phyloP scores from a whole-genome alignment of 2,329 filamentous ascomycete species.

The Colletotrichum sidae region DNA sequence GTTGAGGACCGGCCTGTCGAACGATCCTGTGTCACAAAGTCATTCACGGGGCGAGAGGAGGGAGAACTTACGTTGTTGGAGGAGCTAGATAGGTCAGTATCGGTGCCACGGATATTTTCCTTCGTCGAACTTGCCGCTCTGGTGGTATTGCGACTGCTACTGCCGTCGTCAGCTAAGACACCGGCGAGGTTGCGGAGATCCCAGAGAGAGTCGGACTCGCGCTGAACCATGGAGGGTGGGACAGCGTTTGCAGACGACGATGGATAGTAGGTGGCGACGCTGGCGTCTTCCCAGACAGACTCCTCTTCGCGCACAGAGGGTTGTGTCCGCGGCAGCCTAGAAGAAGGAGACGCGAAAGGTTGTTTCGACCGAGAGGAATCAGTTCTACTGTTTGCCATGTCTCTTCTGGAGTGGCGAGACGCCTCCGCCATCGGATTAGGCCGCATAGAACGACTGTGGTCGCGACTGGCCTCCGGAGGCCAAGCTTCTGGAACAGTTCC shows the following conservation, averaged over 20 bases:
- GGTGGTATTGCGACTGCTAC: not conserved
- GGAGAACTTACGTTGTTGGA: slow-evolving; percentile 23
- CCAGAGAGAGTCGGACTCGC: not conserved
- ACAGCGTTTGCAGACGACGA: slow-evolving; percentile 4
- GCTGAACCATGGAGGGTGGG: slow-evolving; percentile 10
- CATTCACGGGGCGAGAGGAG: slow-evolving; percentile 8
- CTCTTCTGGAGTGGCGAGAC: no score
- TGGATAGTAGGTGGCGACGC: not conserved
- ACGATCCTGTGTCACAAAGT: slow-evolving; percentile 30
- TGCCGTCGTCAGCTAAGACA: not conserved
- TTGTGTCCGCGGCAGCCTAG: no score
- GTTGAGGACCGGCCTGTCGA: not conserved
- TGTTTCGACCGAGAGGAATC: no score
- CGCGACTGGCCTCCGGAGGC: no score
- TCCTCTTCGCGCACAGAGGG: not conserved
- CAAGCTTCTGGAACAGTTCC: no score
- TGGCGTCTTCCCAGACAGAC: not conserved
- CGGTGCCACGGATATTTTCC: not conserved
- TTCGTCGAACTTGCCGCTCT: slow-evolving; percentile 4
- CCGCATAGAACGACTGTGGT: no score
- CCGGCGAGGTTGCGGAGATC: slow-evolving; percentile 1
- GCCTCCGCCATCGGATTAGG: no score
- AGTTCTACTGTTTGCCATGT: no score
- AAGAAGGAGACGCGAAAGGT: no score
- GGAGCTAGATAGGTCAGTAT: slow-evolving; percentile 4